Percentiles rank a stretch among this genome's conserved stretches.
Evolutionary conservation across 768 basidiomycete species (phyloP).

Genomic region (Tremella yokohamensis): DNA sequence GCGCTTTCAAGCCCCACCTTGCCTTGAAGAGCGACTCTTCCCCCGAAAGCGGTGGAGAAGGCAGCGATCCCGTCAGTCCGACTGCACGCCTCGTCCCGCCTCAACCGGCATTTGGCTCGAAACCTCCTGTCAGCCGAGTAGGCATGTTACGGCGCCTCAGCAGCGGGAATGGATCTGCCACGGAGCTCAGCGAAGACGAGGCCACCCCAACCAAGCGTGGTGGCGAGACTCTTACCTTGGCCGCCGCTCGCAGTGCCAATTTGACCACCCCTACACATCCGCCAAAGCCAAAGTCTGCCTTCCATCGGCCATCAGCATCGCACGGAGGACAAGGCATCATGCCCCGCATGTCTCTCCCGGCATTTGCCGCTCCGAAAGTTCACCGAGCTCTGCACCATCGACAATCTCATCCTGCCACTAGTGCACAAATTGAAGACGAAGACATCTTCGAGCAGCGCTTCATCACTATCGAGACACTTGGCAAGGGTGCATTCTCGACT

Average conservation of each 20-base stretch:
- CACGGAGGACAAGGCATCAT: conserved; percentile 16
- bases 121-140: conserved; percentile 17
- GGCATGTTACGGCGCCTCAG: conserved; percentile 36
- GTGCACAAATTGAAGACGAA: conserved; percentile 25
- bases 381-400: conserved; percentile 39
- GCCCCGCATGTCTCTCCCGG: conserved; percentile 41
- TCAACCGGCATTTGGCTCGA: neutral
- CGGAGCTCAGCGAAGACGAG: conserved; percentile 43
- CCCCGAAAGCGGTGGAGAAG: conserved; percentile 11
- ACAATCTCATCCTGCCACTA: conserved; percentile 32
- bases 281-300: conserved; percentile 8
- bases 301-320: conserved; percentile 1
- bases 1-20: neutral
- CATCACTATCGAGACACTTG: conserved; percentile 75
- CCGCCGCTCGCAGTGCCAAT: neutral
- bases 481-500: conserved; percentile 88
- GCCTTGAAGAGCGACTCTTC: neutral
- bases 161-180: conserved; percentile 26
- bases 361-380: conserved; percentile 31
- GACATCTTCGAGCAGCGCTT: conserved; percentile 72
- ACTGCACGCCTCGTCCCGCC: conserved; percentile 30
- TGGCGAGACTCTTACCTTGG: conserved; percentile 15
- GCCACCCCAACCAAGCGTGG: conserved; percentile 47
- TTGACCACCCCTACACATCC: conserved; percentile 1
- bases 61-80: conserved; percentile 34